Base-by-base conservation (phyloP, 2,329 filamentous ascomycete genomes). In the Curvularia sp. region DNA sequence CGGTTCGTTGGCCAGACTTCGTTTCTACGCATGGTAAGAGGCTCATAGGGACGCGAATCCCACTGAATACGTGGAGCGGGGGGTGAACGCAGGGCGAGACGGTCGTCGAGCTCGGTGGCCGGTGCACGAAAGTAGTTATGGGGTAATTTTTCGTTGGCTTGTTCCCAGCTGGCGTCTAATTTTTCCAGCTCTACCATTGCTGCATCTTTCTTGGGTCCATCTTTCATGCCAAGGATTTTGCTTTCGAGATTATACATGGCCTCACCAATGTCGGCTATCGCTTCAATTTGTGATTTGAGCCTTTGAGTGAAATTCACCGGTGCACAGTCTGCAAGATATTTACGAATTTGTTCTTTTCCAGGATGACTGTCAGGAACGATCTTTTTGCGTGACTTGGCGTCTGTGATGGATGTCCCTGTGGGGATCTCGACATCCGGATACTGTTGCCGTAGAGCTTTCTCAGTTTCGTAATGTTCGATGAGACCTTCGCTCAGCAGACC, bases 21-120 rank as follows among this genome's bases (percentile, higher is more conserved):
- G 0, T 83, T 69, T 0, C 76, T 50, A 4, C 80, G 59, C 2
- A 86, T 83, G 23, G 80, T 75, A 15, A 97, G 80, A 0, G 92
- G 90, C 68, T 96, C 91, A 68, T 86, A 87, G 1, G 80, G 78
- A 15, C 93, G 87, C 1, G 84, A 82, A 74, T 96, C 92, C 86
- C 88, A 93, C 47, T 68, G 62, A 4, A 74, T 49, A 18, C 68
- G 72, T 4, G 64, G 63, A 8, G 49, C 13, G 3, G 65, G 60
- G 7, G 66, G 64, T 13, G 59, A 58, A 43, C 67, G 64, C 15
- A 76, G 46, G 2, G 49, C 49, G 5, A 75, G 36, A 27, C 73
- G 72, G 43, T 77, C 74, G 52, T 75, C 73, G 13, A 72, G 34
- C 21, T 69, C 65, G 1, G 59, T 32, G 9, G 39, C 5, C 0